phyloP scores from a whole-genome alignment of 2,329 filamentous ascomycete species.

The Colletotrichum camelliae region DNA sequence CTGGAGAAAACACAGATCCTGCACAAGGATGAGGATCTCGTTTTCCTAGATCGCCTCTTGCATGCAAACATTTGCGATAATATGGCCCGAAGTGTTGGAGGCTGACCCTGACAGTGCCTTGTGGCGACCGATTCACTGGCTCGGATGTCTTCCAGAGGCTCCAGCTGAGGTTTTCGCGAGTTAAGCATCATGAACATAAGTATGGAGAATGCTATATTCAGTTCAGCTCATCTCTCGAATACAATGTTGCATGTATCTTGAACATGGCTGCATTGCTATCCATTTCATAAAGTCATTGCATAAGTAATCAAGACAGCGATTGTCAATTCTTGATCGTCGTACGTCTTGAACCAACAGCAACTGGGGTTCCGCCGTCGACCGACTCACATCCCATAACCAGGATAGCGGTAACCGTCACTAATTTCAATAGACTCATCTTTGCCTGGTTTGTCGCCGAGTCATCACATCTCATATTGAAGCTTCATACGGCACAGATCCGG shows the following conservation, averaged over 20 bases:
- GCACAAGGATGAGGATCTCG: not conserved
- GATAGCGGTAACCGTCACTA: not conserved
- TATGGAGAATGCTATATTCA: not conserved
- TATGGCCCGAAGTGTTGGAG: not conserved
- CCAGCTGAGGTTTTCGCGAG: not conserved
- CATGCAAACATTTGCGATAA: not conserved
- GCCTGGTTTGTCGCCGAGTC: not conserved
- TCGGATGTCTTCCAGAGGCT: not conserved
- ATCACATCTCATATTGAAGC: conserved; percentile 9
- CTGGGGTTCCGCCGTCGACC: not conserved
- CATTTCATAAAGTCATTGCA: not conserved
- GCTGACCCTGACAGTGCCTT: not conserved
- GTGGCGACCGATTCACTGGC: conserved; percentile 2
- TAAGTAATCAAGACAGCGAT: not conserved
- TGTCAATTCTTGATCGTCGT: not conserved
- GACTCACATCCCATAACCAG: not conserved
- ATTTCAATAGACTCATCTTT: not conserved
- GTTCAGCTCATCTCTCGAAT: not conserved
- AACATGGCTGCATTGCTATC: not conserved
- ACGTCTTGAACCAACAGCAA: not conserved
- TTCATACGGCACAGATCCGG: conserved; percentile 6
- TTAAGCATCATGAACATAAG: not conserved
- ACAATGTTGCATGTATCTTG: not conserved
- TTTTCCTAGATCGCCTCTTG: not conserved
- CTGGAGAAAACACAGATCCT: not conserved